These are phyloP conservation scores for Claviceps sorghi DNA, from an alignment of 2,329 filamentous ascomycete genomes.

Conservation along the genomic window DNA sequence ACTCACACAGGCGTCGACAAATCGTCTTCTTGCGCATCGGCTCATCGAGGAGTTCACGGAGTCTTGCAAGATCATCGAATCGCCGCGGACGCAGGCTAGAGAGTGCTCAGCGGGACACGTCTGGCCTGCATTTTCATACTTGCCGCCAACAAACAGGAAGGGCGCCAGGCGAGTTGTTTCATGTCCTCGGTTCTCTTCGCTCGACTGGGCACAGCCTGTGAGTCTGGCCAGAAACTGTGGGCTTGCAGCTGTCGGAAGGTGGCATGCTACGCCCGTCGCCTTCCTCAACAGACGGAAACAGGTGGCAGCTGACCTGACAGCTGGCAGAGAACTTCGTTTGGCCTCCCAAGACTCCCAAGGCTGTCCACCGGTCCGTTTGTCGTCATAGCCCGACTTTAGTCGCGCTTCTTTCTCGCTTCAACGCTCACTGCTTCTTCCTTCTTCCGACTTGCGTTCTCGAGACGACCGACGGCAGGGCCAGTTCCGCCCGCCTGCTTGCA, in stretches of 20 bases:
- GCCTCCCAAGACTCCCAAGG: neutral
- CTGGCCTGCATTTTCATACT: neutral
- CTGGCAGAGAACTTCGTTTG: constrained; percentile 2
- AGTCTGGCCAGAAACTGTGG: neutral
- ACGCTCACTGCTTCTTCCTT: constrained; percentile 4
- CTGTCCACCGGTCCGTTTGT: neutral
- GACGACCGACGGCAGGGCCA: constrained; percentile 3
- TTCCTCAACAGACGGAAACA: neutral
- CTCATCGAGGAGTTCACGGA: neutral
- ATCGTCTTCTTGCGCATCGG: neutral
- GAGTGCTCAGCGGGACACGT: neutral
- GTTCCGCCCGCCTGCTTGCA: constrained; percentile 6
- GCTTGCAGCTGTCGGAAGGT: constrained; percentile 1
- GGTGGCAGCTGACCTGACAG: constrained; percentile 4
- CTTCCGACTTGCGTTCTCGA: constrained; percentile 3
- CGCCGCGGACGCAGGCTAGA: neutral
- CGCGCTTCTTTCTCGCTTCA: constrained; percentile 2
- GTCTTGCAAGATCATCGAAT: neutral
- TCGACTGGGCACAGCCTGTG: neutral
- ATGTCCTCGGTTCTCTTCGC: neutral
- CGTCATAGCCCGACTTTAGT: constrained; percentile 1
- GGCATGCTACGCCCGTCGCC: neutral
- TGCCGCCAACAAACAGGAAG: neutral
- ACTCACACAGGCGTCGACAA: neutral
- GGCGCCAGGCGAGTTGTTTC: neutral